Evolutionary conservation across 805 yeast genomes (phyloP).

Genomic region (Ogataea chonburiensis): DNA sequence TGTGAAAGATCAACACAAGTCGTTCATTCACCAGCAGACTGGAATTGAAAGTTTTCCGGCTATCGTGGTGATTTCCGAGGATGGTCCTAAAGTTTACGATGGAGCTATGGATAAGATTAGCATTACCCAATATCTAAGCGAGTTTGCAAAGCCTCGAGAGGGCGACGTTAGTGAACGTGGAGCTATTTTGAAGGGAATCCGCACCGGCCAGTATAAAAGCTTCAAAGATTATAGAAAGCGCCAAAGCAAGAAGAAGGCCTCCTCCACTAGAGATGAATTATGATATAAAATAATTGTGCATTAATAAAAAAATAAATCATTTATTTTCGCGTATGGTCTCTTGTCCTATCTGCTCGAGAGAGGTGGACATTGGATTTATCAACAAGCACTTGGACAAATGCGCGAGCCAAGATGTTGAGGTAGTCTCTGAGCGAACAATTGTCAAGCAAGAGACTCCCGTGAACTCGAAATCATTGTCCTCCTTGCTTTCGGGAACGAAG

Average conservation of each 20-base stretch:
- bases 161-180: constrained; percentile 34
- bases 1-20: constrained; percentile 27
- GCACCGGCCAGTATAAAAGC: constrained; percentile 24
- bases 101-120: constrained; percentile 35
- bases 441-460: not conserved
- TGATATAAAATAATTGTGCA: not conserved
- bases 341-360: constrained; percentile 36
- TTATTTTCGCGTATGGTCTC: constrained; percentile 28
- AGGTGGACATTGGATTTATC: constrained; percentile 30
- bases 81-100: constrained; percentile 23
- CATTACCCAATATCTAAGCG: constrained; percentile 33
- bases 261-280: constrained; percentile 5
- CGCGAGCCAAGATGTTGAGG: constrained; percentile 10
- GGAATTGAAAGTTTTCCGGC: constrained; percentile 23
- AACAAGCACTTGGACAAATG: constrained; percentile 38
- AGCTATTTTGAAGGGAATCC: constrained; percentile 22
- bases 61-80: constrained; percentile 25
- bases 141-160: constrained; percentile 35
- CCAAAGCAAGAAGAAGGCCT: constrained; percentile 19
- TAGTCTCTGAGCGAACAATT: constrained; percentile 6
- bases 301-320: not conserved
- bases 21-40: constrained; percentile 5
- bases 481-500: constrained; percentile 18
- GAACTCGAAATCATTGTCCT: constrained; percentile 13
- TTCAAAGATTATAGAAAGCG: constrained; percentile 25